Conservation (phyloP, 352 stramenopile genomes). For the Pythium dissotocum region DNA sequence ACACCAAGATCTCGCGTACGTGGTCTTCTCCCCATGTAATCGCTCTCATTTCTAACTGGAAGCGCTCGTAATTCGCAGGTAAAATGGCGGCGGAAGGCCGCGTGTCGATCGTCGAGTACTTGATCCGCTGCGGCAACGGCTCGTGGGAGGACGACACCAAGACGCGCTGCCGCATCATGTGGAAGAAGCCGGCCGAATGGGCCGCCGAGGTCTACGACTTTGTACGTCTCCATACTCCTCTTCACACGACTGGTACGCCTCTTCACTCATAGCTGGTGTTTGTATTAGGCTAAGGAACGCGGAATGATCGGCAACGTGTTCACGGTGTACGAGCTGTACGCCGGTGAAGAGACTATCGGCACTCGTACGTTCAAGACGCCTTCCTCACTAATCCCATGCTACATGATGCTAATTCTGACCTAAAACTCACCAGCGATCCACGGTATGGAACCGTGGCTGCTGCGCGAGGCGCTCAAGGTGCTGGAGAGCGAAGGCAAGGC, state of each 20-base stretch:
- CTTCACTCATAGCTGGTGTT: neutral
- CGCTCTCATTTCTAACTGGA: neutral
- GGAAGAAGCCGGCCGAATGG: slow-evolving; percentile 83
- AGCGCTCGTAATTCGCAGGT: slow-evolving; percentile 22
- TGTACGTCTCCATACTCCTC: slow-evolving; percentile 36
- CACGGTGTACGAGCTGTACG: slow-evolving; percentile 85
- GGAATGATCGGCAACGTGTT: slow-evolving; percentile 85
- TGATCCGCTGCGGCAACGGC: slow-evolving; percentile 76
- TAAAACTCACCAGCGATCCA: slow-evolving; percentile 52
- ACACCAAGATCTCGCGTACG: slow-evolving; percentile 79
- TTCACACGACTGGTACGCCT: slow-evolving; percentile 5
- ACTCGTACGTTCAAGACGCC: slow-evolving; percentile 45
- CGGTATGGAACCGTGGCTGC: slow-evolving; percentile 82
- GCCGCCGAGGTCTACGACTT: slow-evolving; percentile 85
- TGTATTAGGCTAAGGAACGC: slow-evolving; percentile 52
- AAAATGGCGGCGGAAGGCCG: slow-evolving; percentile 76
- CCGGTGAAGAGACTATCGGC: slow-evolving; percentile 77
- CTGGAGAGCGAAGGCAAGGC: slow-evolving; percentile 80
- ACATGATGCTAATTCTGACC: neutral
- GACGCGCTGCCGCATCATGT: slow-evolving; percentile 84
- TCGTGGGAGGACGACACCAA: slow-evolving; percentile 80
- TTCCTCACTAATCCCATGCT: neutral
- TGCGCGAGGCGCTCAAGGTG: slow-evolving; percentile 74
- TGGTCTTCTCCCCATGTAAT: neutral
- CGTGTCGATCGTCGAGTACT: slow-evolving; percentile 67